A percentile compares a stretch with the other conserved stretches of the same genome.
Conservation (phyloP, 768 basidiomycete genomes). For the Suillus clintonianus region DNA sequence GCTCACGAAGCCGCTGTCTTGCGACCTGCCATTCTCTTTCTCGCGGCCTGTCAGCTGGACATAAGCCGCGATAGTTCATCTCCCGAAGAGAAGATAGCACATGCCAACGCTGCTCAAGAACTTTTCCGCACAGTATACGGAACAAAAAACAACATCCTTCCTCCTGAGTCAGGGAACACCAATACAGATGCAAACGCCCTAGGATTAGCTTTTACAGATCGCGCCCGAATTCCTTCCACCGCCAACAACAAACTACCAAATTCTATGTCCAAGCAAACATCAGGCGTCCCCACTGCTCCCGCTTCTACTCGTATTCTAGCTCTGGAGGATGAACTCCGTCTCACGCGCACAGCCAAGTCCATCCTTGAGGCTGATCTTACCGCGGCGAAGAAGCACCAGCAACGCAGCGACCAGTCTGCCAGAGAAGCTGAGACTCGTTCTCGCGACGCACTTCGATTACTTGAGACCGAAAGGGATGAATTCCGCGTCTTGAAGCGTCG, state of each 20-base stretch:
- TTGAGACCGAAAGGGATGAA: constrained; percentile 22
- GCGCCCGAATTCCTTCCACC: constrained; percentile 1
- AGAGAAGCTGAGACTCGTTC: constrained; percentile 20
- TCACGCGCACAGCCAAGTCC: constrained; percentile 14
- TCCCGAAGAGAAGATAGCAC: constrained; percentile 18
- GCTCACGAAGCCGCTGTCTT: constrained; percentile 16
- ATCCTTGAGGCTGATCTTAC: constrained; percentile 21
- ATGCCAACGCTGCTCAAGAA: constrained; percentile 23
- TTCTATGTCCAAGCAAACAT: background rate
- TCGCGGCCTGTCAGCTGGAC: constrained; percentile 35
- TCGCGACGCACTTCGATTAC: constrained; percentile 15
- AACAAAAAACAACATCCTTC: constrained; percentile 18
- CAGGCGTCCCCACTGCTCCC: background rate
- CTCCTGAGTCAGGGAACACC: constrained; percentile 16
- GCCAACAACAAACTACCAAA: background rate
- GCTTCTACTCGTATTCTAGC: constrained; percentile 16
- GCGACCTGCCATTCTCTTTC: constrained; percentile 30
- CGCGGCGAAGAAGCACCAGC: constrained; percentile 14
- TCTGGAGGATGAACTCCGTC: constrained; percentile 26
- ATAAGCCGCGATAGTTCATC: constrained; percentile 28
- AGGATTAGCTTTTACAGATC: constrained; percentile 26
- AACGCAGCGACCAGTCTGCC: background rate
- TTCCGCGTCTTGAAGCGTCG: constrained; percentile 24
- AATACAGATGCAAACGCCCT: constrained; percentile 18
- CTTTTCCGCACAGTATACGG: constrained; percentile 35